A percentile compares a stretch with the other conserved stretches of the same genome.
Evolutionary conservation across 805 yeast genomes (phyloP).

Genomic region (Scheffersomyces spartinae): DNA sequence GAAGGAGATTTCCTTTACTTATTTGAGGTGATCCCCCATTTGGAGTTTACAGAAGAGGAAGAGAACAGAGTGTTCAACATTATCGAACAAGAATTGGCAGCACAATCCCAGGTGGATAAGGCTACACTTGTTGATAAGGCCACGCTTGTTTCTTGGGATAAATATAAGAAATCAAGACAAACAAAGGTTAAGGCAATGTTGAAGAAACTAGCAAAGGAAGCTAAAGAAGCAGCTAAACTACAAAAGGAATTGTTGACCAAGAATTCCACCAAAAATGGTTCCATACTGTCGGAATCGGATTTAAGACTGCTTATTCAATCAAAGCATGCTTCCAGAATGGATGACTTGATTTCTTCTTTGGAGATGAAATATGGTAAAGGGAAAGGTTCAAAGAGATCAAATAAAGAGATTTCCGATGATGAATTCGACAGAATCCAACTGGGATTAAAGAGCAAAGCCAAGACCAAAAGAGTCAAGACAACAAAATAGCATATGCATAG

Average conservation of each 20-base stretch:
- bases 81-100: constrained; percentile 32
- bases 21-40: constrained; percentile 70
- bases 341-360: constrained; percentile 33
- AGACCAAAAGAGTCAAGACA: too few relatives aligned
- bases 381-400: constrained; percentile 22
- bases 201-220: constrained; percentile 48
- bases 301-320: constrained; percentile 38
- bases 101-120: constrained; percentile 22
- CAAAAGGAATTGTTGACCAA: constrained; percentile 25
- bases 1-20: constrained; percentile 61
- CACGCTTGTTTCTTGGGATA: constrained; percentile 32
- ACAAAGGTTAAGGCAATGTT: constrained; percentile 36
- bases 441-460: too few relatives aligned
- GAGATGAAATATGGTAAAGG: constrained; percentile 37
- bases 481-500: too few relatives aligned
- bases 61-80: constrained; percentile 49
- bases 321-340: constrained; percentile 32
- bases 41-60: constrained; percentile 47
- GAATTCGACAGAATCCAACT: constrained; percentile 41
- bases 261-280: constrained; percentile 15
- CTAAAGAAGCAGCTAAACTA: constrained; percentile 47
- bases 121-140: too few relatives aligned
- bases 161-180: constrained; percentile 38
- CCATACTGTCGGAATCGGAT: constrained; percentile 23
- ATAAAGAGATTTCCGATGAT: constrained; percentile 33